Conservation (phyloP, 1,284 basidiomycete genomes). For the Moesziomyces sp. region DNA sequence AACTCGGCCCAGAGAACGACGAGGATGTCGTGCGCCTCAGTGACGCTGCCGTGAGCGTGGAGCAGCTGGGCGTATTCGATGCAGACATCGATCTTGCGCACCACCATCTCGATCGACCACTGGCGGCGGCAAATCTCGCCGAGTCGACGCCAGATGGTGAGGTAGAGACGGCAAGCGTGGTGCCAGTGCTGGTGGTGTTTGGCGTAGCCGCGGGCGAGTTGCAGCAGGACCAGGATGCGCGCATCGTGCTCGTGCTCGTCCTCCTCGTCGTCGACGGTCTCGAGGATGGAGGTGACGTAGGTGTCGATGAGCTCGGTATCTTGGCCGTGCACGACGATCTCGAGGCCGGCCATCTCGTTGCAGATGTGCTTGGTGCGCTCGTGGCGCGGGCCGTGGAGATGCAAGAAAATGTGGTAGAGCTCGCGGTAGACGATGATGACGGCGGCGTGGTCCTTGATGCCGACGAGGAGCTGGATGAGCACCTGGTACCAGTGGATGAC, state of each 20-base stretch:
- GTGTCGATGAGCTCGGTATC: conserved; percentile 3
- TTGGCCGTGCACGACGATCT: conserved; percentile 4
- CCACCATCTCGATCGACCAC: conserved; percentile 4
- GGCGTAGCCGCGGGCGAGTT: conserved; percentile 5
- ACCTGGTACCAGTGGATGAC: conserved; percentile 7
- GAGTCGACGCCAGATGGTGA: conserved; percentile 8
- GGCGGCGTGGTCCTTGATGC: conserved; percentile 4
- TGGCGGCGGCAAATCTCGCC: conserved; percentile 5
- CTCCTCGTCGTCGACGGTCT: conserved; percentile 6
- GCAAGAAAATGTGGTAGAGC: conserved; percentile 2
- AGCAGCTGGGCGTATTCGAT: conserved; percentile 7
- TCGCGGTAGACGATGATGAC: conserved; percentile 8
- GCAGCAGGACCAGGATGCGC: conserved; percentile 1
- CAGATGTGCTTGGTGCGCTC: conserved; percentile 1
- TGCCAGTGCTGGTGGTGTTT: conserved; percentile 6
- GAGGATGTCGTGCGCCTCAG: conserved; percentile 6
- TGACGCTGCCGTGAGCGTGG: conserved; percentile 1
- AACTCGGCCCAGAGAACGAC: conserved; percentile 10
- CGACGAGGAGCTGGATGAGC: conserved; percentile 10
- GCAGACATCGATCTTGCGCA: conserved; percentile 10
- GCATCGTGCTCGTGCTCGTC: conserved; percentile 7
- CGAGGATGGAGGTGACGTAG: conserved; percentile 7
- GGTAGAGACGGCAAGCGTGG: conserved; percentile 9
- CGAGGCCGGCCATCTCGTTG: conserved; percentile 6
- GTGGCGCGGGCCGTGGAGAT: conserved; percentile 1